Conservation (phyloP, 2,329 filamentous ascomycete genomes). For the Nemania diffusa region DNA sequence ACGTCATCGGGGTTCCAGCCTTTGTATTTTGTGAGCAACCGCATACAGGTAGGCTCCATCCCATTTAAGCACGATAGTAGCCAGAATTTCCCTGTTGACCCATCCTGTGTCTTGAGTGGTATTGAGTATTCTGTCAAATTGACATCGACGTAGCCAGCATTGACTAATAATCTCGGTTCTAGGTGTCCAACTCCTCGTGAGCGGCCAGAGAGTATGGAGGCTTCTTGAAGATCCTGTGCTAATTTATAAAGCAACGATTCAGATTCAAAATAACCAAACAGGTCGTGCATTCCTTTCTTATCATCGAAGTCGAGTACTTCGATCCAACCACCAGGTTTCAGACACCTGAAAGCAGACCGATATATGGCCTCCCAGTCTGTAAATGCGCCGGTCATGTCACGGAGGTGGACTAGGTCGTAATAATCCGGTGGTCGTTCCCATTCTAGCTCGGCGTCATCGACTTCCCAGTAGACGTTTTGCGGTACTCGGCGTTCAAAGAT, state of each 20-base stretch:
- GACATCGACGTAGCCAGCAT: slow-evolving; percentile 64
- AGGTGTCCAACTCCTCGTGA: slow-evolving; percentile 59
- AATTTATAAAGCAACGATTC: slow-evolving; percentile 59
- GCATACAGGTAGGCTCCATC: slow-evolving; percentile 60
- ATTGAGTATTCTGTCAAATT: slow-evolving; percentile 60
- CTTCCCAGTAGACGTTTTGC: slow-evolving; percentile 68
- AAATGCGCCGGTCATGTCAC: slow-evolving; percentile 66
- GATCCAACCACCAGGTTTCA: slow-evolving; percentile 68
- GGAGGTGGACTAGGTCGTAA: slow-evolving; percentile 67
- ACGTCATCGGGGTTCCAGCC: slow-evolving; percentile 63
- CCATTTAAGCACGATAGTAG: slow-evolving; percentile 62
- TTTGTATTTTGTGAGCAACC: slow-evolving; percentile 63
- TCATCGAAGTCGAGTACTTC: slow-evolving; percentile 66
- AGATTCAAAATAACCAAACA: slow-evolving; percentile 55
- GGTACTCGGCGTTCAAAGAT: slow-evolving; percentile 67
- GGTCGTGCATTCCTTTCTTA: slow-evolving; percentile 52
- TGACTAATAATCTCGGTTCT: slow-evolving; percentile 56
- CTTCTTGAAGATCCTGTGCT: slow-evolving; percentile 55
- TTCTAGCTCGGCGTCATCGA: slow-evolving; percentile 67
- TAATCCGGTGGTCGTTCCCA: slow-evolving; percentile 64
- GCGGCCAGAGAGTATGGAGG: slow-evolving; percentile 57
- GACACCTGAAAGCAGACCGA: slow-evolving; percentile 61
- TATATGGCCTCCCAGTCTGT: slow-evolving; percentile 66
- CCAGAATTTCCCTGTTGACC: slow-evolving; percentile 64
- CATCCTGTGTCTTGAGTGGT: slow-evolving; percentile 58